phyloP scores from a whole-genome alignment of 2,329 filamentous ascomycete species.

The Penicillium expansum region DNA sequence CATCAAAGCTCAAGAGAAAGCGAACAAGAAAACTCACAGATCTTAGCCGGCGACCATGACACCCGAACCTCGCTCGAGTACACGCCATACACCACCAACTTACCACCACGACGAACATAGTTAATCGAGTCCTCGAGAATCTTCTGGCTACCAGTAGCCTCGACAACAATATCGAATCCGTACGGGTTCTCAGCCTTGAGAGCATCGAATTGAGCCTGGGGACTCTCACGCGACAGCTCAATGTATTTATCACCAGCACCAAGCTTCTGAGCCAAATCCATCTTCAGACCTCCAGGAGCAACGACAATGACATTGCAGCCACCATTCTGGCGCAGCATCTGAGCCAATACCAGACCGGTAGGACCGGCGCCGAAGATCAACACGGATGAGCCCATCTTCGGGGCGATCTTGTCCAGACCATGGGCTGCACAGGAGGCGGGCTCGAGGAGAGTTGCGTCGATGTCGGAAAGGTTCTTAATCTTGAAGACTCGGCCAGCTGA shows the following conservation, averaged over 20 bases:
- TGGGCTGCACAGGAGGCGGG: slow-evolving; percentile 70
- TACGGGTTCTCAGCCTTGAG: slow-evolving; percentile 65
- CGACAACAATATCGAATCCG: slow-evolving; percentile 70
- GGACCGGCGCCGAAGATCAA: slow-evolving; percentile 68
- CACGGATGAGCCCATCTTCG: slow-evolving; percentile 63
- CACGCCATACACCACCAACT: slow-evolving; percentile 69
- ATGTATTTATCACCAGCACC: slow-evolving; percentile 50
- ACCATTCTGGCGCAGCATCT: slow-evolving; percentile 63
- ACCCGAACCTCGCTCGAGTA: slow-evolving; percentile 63
- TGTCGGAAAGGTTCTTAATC: slow-evolving; percentile 63
- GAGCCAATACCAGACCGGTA: slow-evolving; percentile 64
- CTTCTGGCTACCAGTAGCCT: slow-evolving; percentile 67
- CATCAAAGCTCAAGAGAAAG: background rate
- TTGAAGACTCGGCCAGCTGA: slow-evolving; percentile 61
- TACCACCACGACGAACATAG: slow-evolving; percentile 69
- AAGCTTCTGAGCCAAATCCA: slow-evolving; percentile 60
- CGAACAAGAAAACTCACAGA: slow-evolving; percentile 52
- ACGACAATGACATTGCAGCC: slow-evolving; percentile 68
- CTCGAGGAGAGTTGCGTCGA: slow-evolving; percentile 69
- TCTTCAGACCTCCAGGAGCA: slow-evolving; percentile 67
- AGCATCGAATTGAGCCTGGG: slow-evolving; percentile 59
- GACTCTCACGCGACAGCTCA: slow-evolving; percentile 49
- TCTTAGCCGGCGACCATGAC: slow-evolving; percentile 68
- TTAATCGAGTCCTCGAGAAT: slow-evolving; percentile 70
- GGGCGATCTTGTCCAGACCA: slow-evolving; percentile 66